phyloP scores from a whole-genome alignment of 352 stramenopile genomes.

The Phytophthora pluvialis region DNA sequence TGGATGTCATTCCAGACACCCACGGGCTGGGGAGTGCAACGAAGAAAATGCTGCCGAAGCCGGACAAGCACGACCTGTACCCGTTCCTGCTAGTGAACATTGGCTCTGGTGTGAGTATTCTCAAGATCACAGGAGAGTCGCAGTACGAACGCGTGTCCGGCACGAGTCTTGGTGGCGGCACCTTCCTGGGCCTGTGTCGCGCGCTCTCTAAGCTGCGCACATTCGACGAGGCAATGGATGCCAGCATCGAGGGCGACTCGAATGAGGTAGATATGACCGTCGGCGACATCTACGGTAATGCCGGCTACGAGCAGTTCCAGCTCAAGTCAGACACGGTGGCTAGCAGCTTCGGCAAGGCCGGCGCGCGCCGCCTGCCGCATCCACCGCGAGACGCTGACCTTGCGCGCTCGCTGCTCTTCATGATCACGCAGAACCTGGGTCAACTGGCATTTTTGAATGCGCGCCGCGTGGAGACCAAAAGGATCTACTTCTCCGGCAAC shows the following conservation, averaged over 20 bases:
- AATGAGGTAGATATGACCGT: constrained; percentile 96
- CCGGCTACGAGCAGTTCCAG: constrained; percentile 90
- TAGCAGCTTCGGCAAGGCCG: constrained; percentile 97
- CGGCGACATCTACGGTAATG: constrained; percentile 97
- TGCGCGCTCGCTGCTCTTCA: constrained; percentile 94
- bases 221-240: constrained; percentile 84
- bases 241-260: constrained; percentile 68
- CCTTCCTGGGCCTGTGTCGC: constrained; percentile 96
- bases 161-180: constrained; percentile 97
- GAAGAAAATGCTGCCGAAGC: constrained; percentile 70
- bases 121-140: constrained; percentile 90
- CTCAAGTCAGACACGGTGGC: constrained; percentile 90
- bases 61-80: constrained; percentile 73
- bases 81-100: constrained; percentile 98
- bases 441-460: constrained; percentile 97
- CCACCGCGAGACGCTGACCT: constrained; percentile 92
- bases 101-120: constrained; percentile 97
- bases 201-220: constrained; percentile 90
- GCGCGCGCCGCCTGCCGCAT: constrained; percentile 17
- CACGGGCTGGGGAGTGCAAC: constrained; percentile 61
- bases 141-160: constrained; percentile 96
- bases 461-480: constrained; percentile 87
- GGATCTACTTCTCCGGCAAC: constrained; percentile 97
- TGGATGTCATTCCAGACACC: constrained; percentile 70
- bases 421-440: constrained; percentile 99